These are phyloP conservation scores for Colletotrichum orbiculare DNA, from an alignment of 2,329 filamentous ascomycete genomes.

Conservation along the genomic window DNA sequence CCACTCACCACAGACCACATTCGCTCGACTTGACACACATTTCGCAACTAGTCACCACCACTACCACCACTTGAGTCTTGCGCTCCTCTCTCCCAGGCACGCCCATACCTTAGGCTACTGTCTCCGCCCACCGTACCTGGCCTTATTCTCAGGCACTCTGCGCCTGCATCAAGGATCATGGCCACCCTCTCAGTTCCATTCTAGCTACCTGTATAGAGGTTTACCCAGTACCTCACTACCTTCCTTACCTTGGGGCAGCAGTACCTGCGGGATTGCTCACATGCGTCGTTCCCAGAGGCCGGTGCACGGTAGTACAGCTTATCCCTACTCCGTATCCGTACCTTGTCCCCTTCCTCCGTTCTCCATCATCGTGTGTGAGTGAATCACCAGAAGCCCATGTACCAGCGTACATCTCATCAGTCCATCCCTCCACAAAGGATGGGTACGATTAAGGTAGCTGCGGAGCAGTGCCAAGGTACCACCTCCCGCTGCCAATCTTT, in stretches of 20 bases:
- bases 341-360: conserved; percentile 9
- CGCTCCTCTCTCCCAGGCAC: conserved; percentile 9
- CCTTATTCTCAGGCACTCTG: background rate
- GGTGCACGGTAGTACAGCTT: conserved; percentile 37
- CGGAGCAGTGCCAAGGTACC: conserved; percentile 24
- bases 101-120: background rate
- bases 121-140: background rate
- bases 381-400: background rate
- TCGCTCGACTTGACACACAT: conserved; percentile 6
- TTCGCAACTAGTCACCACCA: background rate
- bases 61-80: conserved; percentile 4
- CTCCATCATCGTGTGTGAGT: conserved; percentile 8
- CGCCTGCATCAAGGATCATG: conserved; percentile 20
- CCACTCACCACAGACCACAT: conserved; percentile 21
- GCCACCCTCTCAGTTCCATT: background rate
- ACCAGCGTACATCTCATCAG: conserved; percentile 9
- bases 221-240: background rate
- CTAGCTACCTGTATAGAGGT: conserved; percentile 1
- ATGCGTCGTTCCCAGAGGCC: conserved; percentile 24
- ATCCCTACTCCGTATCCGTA: conserved; percentile 19
- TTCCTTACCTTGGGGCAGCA: too few relatives aligned
- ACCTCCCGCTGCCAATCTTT: conserved; percentile 27
- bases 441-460: conserved; percentile 11
- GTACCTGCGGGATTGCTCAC: conserved; percentile 36
- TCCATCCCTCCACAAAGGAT: conserved; percentile 3